Conservation (phyloP, 257 asterid genomes). For the Nyctanthes arbortristis region DNA sequence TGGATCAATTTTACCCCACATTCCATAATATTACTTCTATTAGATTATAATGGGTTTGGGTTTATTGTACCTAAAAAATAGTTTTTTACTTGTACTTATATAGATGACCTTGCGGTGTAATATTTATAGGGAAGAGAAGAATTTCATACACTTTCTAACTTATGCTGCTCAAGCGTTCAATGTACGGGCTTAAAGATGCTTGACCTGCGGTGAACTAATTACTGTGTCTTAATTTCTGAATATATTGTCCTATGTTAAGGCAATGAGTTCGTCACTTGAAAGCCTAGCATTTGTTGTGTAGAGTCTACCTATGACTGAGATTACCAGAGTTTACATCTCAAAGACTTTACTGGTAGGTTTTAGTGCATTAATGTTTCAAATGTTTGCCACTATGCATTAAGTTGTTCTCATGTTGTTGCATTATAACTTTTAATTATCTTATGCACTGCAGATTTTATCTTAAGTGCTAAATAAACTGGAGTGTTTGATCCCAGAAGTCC, state of each 20-base stretch:
- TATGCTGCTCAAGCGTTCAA: slow-evolving; percentile 75
- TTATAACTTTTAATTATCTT: slow-evolving; percentile 19
- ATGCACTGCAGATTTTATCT: slow-evolving; percentile 51
- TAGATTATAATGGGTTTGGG: too few species aligned
- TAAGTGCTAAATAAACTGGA: slow-evolving; percentile 79
- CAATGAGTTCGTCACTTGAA: slow-evolving; percentile 26
- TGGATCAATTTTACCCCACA: too few species aligned
- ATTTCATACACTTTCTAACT: slow-evolving; percentile 73
- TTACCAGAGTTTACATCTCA: slow-evolving; percentile 48
- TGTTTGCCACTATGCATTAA: not conserved
- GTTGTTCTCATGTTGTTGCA: slow-evolving; percentile 21
- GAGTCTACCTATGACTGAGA: slow-evolving; percentile 85
- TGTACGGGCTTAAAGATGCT: slow-evolving; percentile 40
- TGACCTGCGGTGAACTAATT: slow-evolving; percentile 6
- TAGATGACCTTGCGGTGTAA: slow-evolving; percentile 50
- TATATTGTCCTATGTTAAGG: slow-evolving; percentile 17
- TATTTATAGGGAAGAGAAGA: slow-evolving; percentile 75
- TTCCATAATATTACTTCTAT: too few species aligned
- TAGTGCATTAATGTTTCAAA: slow-evolving; percentile 12
- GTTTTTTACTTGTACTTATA: not conserved
- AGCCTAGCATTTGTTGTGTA: slow-evolving; percentile 69
- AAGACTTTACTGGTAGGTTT: slow-evolving; percentile 68
- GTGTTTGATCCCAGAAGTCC: too few species aligned
- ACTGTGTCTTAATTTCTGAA: slow-evolving; percentile 7
- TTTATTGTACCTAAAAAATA: not conserved